A percentile compares a stretch with the other conserved stretches of the same genome.
Conservation (phyloP, 176 grass and related monocot genomes). For the Puccinellia tenuiflora region DNA sequence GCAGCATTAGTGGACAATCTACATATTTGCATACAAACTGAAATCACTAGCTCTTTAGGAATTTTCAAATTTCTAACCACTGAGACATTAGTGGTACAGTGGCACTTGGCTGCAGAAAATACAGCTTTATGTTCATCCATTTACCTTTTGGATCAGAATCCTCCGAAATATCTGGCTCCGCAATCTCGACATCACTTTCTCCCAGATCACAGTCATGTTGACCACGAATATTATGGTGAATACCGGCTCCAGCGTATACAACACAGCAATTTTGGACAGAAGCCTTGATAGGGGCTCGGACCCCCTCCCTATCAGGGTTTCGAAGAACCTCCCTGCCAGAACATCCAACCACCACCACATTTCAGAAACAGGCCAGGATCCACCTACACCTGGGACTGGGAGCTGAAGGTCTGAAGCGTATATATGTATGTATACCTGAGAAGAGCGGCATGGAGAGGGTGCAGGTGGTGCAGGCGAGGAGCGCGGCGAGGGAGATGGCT, state of each 20-base stretch:
- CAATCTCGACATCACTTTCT: conserved; percentile 74
- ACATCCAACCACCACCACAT: background rate
- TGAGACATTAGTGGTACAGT: background rate
- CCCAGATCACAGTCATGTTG: conserved; percentile 92
- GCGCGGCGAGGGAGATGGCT: conserved; percentile 48
- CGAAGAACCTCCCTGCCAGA: conserved; percentile 82
- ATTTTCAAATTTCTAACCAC: background rate
- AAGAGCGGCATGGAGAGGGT: conserved; percentile 95
- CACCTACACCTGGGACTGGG: background rate
- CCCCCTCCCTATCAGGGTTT: conserved; percentile 72
- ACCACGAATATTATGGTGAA: conserved; percentile 77
- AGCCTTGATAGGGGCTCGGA: conserved; percentile 60
- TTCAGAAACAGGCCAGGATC: conserved; percentile 13
- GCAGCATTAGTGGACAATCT: background rate
- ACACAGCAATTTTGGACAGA: conserved; percentile 65
- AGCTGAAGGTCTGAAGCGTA: background rate
- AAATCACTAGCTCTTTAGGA: background rate
- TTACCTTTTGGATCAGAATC: conserved; percentile 95
- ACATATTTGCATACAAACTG: background rate
- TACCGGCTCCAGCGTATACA: conserved; percentile 78
- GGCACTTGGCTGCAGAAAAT: background rate
- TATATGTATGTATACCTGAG: conserved; percentile 36
- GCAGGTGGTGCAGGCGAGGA: conserved; percentile 71
- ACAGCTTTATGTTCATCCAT: background rate
- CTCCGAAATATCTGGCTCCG: conserved; percentile 90